phyloP scores from a whole-genome alignment of 768 basidiomycete genomes.

The Auriscalpium vulgare region DNA sequence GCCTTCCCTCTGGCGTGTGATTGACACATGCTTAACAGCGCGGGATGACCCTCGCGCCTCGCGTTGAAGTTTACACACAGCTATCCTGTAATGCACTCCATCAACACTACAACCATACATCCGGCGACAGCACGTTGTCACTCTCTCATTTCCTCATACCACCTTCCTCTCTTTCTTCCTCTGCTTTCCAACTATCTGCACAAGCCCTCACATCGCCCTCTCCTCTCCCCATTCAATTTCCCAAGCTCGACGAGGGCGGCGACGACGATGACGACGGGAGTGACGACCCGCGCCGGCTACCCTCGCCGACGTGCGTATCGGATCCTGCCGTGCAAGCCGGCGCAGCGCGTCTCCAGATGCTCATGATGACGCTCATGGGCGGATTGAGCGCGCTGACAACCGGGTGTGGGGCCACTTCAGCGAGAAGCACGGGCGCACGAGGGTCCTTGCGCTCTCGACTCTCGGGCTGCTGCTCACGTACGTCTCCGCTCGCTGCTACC shows the following conservation, averaged over 20 bases:
- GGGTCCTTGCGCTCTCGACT: slow-evolving; percentile 58
- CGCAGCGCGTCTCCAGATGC: slow-evolving; percentile 68
- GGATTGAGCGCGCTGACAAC: slow-evolving; percentile 74
- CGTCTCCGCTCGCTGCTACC: slow-evolving; percentile 28
- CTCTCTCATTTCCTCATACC: neutral
- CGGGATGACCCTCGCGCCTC: slow-evolving; percentile 70
- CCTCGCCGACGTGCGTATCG: slow-evolving; percentile 31
- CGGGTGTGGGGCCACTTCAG: slow-evolving; percentile 82
- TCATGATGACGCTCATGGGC: slow-evolving; percentile 73
- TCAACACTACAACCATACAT: slow-evolving; percentile 32
- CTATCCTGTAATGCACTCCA: slow-evolving; percentile 61
- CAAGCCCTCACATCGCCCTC: neutral
- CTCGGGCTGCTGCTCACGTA: slow-evolving; percentile 70
- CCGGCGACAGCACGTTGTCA: neutral
- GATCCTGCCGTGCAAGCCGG: slow-evolving; percentile 57
- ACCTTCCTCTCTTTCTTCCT: slow-evolving; percentile 2
- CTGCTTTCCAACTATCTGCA: neutral
- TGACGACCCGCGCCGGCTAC: slow-evolving; percentile 31
- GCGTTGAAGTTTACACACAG: slow-evolving; percentile 73
- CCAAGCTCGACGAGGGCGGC: slow-evolving; percentile 5
- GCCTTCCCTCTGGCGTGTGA: neutral
- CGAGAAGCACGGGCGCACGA: slow-evolving; percentile 69
- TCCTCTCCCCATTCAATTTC: slow-evolving; percentile 4
- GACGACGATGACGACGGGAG: slow-evolving; percentile 24
- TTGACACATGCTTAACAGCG: slow-evolving; percentile 36